Evolutionary conservation across 139 green algal species (phyloP), one percentile per base, ranked within the genome.

Genomic region (Closterium sp.): DNA sequence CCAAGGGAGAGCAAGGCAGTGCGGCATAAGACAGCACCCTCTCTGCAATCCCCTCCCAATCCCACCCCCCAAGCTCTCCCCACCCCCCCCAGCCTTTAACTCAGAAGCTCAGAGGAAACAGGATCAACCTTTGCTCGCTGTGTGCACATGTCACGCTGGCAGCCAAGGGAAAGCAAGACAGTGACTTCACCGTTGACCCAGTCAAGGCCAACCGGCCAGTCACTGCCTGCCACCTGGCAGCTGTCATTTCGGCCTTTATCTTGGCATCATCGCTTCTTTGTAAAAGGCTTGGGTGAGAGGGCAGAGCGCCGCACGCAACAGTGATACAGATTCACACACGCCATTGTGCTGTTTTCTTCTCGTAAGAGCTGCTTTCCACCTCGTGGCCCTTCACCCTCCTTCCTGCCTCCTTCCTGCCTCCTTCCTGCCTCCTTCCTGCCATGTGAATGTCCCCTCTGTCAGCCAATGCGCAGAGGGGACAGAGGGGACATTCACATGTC

Each of bases 171-270:
- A 23, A 1, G 0, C 31, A 35, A 35, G 84, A 2, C 31, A 76
- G 55, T 16, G 85, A 30, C 85, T 31, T 19, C 2, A 30, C 85
- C 85, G 25, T 55, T 89, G 85, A 33, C 85, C 8, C 19, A 36
- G 34, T 33, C 34, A 33, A 33, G 64, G 85, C 21, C 25, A 31
- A 33, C 33, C 12, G 30, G 30, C 16, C 30, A 33, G 33, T 23
- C 32, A 33, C 85, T 89, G 85, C 85, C 55, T 76, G 12, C 55
- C 55, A 76, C 30, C 85, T 89, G 32, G 85, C 32, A 55, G 85
- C 30, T 89, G 85, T 55, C 34, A 33, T 33, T 33, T 89, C n/a
- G n/a, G 83, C 83, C 30, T 33, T n/a, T 33, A 33, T 33, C 31
- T 9, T 16, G 28, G 83, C 83, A 86, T 33, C 83, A 33, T 33